Evolutionary conservation across 116 monocot species (phyloP), one percentile per base, ranked within the genome.

Genomic region (Posidonia oceanica): DNA sequence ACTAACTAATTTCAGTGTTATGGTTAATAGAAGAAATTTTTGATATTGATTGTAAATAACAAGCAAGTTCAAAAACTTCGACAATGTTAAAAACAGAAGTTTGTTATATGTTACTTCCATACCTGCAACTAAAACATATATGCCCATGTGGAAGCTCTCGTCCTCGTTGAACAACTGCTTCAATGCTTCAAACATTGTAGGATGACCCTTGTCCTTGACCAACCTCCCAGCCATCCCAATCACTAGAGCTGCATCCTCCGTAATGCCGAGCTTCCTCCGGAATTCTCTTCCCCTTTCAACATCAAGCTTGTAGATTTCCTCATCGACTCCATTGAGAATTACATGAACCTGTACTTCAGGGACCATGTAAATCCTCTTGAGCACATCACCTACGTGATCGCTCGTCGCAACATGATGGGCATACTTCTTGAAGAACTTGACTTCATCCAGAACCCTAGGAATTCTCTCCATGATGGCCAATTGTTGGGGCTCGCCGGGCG

Each of bases 201-300:
- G 94, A 55, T 94, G 94, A 14, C 89, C 94, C 67, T 94, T 94
- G 73, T 94, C 94, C 75, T 78, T 94, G 73, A 94, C 94, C 64
- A 94, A 63, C 57, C 94, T 84, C 40, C 94, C 94, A 0, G 90
- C 87, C 74, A 87, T 75, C 48, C 94, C 90, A n/a, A 89, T 78
- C 53, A 89, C 94, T 16, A 94, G 74, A 22, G 62, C 44, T 23
- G 83, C 94, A 36, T 74, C 70, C 12, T 81, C 62, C 2, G 94
- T 83, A 23, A 94, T 73, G 5, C 80, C 80, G 3, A 80, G n/a
- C 59, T 79, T 73, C 44, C 75, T 66, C 52, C 80, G 63, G 68
- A 84, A 89, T 17, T 71, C 81, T 4, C 39, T 39, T 1, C 83
- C 74, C 2, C 76, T 57, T 3, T 21, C 29, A 6, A 66, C 7